phyloP scores from a whole-genome alignment of 192 early-diverging fungal genomes.

The Spizellomyces punctatus region DNA sequence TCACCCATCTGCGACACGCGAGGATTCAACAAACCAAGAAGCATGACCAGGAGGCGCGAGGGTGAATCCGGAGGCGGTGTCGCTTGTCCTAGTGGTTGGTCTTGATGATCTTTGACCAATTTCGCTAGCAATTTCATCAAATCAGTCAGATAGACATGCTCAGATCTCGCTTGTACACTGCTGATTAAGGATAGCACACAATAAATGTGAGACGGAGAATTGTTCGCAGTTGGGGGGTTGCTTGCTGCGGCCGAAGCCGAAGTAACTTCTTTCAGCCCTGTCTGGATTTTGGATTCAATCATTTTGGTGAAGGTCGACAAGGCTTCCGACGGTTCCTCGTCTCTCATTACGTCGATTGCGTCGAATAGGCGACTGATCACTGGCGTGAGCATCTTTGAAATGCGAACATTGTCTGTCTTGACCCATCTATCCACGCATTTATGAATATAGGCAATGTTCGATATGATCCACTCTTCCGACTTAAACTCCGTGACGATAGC shows the following conservation, averaged over 20 bases:
- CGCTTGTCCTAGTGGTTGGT: slow-evolving; percentile 31
- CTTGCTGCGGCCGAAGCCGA: slow-evolving; percentile 11
- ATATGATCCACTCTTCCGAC: slow-evolving; percentile 63
- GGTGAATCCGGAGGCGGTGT: slow-evolving; percentile 36
- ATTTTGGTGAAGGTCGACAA: slow-evolving; percentile 36
- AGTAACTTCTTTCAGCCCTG: slow-evolving; percentile 32
- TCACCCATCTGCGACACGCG: slow-evolving; percentile 67
- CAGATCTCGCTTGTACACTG: slow-evolving; percentile 9
- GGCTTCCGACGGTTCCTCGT: slow-evolving; percentile 21
- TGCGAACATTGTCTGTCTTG: slow-evolving; percentile 71
- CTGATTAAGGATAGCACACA: slow-evolving; percentile 22
- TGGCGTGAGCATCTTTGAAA: slow-evolving; percentile 71
- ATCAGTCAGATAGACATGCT: slow-evolving; percentile 62
- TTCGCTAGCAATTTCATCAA: slow-evolving; percentile 84
- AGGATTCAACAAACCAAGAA: slow-evolving; percentile 41
- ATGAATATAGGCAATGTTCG: slow-evolving; percentile 65
- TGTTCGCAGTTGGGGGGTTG: slow-evolving; percentile 7
- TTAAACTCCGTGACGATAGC: slow-evolving; percentile 63
- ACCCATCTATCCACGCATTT: slow-evolving; percentile 70
- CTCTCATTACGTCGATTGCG: slow-evolving; percentile 22
- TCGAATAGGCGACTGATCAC: slow-evolving; percentile 76
- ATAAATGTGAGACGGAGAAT: slow-evolving; percentile 27
- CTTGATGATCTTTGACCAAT: slow-evolving; percentile 78
- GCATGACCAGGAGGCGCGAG: slow-evolving; percentile 54
- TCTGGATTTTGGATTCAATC: slow-evolving; percentile 38